A percentile compares a stretch with the other conserved stretches of the same genome.
Conservation (phyloP, 768 basidiomycete genomes). For the Leccinum variicolor region DNA sequence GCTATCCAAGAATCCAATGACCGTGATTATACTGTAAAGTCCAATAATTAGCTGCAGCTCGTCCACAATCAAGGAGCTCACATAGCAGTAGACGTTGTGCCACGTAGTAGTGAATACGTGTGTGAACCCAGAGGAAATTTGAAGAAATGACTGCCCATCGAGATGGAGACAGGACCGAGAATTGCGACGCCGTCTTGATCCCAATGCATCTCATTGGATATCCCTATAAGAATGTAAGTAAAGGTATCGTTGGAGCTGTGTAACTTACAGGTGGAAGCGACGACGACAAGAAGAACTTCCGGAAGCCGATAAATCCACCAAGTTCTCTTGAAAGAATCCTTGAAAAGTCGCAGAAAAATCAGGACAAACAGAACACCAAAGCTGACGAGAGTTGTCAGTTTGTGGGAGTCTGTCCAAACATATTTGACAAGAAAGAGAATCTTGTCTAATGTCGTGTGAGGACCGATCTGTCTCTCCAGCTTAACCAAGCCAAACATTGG, state of each 20-base stretch:
- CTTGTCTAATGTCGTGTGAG: slow-evolving; percentile 74
- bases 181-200: slow-evolving; percentile 77
- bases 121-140: slow-evolving; percentile 65
- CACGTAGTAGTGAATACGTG: slow-evolving; percentile 61
- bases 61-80: slow-evolving; percentile 26
- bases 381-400: slow-evolving; percentile 69
- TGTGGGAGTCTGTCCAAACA: slow-evolving; percentile 53
- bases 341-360: slow-evolving; percentile 56
- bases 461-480: slow-evolving; percentile 52
- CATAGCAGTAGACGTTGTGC: slow-evolving; percentile 86
- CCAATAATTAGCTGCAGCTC: background rate
- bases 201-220: slow-evolving; percentile 71
- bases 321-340: slow-evolving; percentile 53
- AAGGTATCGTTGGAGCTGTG: background rate
- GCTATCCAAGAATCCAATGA: slow-evolving; percentile 91
- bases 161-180: slow-evolving; percentile 72
- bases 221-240: slow-evolving; percentile 39
- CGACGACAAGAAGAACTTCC: slow-evolving; percentile 87
- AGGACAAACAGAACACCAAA: slow-evolving; percentile 66
- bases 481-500: slow-evolving; percentile 83
- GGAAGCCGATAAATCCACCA: slow-evolving; percentile 81
- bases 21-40: slow-evolving; percentile 58
- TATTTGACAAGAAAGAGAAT: slow-evolving; percentile 68
- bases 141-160: slow-evolving; percentile 60
- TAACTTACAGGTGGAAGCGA: slow-evolving; percentile 71